phyloP scores from a whole-genome alignment of 805 yeast genomes.

The Lipomyces lipofer region DNA sequence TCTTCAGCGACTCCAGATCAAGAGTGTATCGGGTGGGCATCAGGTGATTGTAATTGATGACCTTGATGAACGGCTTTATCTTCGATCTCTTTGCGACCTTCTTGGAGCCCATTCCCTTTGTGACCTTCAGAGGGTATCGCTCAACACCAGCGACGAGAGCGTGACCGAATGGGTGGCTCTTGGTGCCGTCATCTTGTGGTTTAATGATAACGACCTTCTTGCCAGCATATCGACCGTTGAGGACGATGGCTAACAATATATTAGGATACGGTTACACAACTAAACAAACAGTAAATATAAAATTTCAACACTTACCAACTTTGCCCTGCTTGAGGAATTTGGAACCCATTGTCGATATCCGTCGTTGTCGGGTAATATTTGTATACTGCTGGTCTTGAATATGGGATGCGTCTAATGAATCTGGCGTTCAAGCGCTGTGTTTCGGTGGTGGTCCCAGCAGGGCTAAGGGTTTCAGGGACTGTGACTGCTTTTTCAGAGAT shows the following conservation, averaged over 20 bases:
- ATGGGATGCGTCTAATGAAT: background rate
- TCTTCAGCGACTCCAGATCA: constrained; percentile 94
- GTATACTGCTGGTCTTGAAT: background rate
- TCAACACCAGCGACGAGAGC: constrained; percentile 99
- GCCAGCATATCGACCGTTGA: constrained; percentile 99
- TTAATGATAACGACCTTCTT: constrained; percentile 99
- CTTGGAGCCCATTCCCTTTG: constrained; percentile 94
- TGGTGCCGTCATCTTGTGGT: constrained; percentile 98
- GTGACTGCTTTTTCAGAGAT: no score
- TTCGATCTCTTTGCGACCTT: constrained; percentile 95
- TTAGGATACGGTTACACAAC: background rate
- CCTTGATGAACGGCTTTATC: constrained; percentile 98
- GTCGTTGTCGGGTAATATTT: constrained; percentile 18
- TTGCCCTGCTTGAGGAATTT: constrained; percentile 99
- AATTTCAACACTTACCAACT: constrained; percentile 76
- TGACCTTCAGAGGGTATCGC: constrained; percentile 95
- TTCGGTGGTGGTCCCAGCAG: no score
- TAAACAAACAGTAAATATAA: background rate
- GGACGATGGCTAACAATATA: constrained; percentile 75
- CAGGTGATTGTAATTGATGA: constrained; percentile 98
- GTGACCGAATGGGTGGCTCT: constrained; percentile 98
- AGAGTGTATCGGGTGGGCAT: constrained; percentile 99
- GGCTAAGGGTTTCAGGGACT: no score
- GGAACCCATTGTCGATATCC: constrained; percentile 42
- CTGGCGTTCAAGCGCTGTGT: no score